These are phyloP conservation scores for Hypoxylon sp. DNA, from an alignment of 2,329 filamentous ascomycete genomes.

Conservation along the genomic window DNA sequence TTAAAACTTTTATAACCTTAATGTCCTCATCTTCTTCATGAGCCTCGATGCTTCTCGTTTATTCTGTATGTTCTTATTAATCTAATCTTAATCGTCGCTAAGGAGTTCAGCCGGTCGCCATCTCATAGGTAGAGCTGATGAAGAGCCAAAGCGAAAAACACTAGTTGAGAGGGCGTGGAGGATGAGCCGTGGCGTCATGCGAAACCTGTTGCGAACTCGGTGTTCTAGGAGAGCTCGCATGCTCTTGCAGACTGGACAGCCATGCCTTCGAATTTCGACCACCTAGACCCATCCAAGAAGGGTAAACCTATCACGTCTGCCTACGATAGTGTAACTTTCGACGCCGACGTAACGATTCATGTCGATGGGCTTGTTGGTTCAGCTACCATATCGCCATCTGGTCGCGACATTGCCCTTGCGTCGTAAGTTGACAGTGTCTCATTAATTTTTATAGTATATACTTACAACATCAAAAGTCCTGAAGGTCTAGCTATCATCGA, in stretches of 20 bases:
- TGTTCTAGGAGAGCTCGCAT: slow-evolving; percentile 45
- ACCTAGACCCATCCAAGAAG: slow-evolving; percentile 64
- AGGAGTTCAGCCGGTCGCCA: neutral
- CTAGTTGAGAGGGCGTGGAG: slow-evolving; percentile 8
- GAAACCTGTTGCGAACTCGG: slow-evolving; percentile 28
- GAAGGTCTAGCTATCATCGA: slow-evolving; percentile 93
- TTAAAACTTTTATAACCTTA: slow-evolving; percentile 5
- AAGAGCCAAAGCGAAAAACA: neutral
- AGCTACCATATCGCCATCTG: slow-evolving; percentile 91
- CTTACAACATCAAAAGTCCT: slow-evolving; percentile 64
- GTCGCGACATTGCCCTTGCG: slow-evolving; percentile 89
- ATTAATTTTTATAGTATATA: slow-evolving; percentile 4
- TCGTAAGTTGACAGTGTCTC: slow-evolving; percentile 65
- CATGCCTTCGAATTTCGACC: slow-evolving; percentile 65
- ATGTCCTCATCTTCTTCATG: neutral
- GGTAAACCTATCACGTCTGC: slow-evolving; percentile 74
- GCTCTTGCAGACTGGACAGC: slow-evolving; percentile 40
- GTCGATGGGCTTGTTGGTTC: slow-evolving; percentile 87
- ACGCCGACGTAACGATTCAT: slow-evolving; percentile 84
- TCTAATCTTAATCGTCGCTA: neutral
- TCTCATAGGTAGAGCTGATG: slow-evolving; percentile 2
- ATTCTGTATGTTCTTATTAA: neutral
- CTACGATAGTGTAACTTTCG: slow-evolving; percentile 89
- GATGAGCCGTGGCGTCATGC: slow-evolving; percentile 30
- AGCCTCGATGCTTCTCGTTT: slow-evolving; percentile 1